Conservation (phyloP, 805 yeast genomes). For the Lachancea cidri region DNA sequence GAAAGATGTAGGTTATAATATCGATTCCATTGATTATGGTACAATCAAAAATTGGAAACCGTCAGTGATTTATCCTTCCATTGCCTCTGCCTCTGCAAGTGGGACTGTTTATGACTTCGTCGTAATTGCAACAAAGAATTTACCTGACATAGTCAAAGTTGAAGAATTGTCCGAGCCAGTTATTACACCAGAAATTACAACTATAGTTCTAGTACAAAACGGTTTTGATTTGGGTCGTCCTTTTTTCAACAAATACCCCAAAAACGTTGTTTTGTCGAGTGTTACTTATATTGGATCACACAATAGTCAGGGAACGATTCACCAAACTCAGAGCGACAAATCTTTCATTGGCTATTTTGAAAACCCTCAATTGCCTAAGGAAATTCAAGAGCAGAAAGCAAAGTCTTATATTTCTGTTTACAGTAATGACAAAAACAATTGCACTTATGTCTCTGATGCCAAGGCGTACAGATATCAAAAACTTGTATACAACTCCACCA, state of each 20-base stretch:
- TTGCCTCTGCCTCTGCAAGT: slow-evolving; percentile 36
- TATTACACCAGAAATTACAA: slow-evolving; percentile 39
- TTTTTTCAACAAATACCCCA: slow-evolving; percentile 44
- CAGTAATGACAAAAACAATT: slow-evolving; percentile 37
- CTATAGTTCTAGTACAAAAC: slow-evolving; percentile 51
- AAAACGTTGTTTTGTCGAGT: slow-evolving; percentile 48
- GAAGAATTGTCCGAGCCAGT: slow-evolving; percentile 48
- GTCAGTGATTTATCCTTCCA: slow-evolving; percentile 32
- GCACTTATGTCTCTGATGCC: slow-evolving; percentile 40
- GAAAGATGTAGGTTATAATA: slow-evolving; percentile 44
- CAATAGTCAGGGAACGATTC: slow-evolving; percentile 39
- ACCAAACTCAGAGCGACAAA: slow-evolving; percentile 44
- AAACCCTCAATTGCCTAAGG: slow-evolving; percentile 28
- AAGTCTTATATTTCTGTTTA: slow-evolving; percentile 42
- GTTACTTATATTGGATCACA: slow-evolving; percentile 55
- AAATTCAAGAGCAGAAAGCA: slow-evolving; percentile 29
- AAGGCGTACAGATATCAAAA: slow-evolving; percentile 57
- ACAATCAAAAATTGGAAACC: slow-evolving; percentile 46
- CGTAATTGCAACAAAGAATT: slow-evolving; percentile 55
- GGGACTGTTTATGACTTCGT: slow-evolving; percentile 44
- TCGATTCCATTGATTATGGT: slow-evolving; percentile 57
- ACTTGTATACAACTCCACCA: slow-evolving; percentile 60
- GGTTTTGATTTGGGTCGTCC: slow-evolving; percentile 58
- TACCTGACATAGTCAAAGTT: slow-evolving; percentile 52
- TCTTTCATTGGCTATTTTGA: slow-evolving; percentile 45